Evolutionary conservation across 2,329 filamentous ascomycete genomes (phyloP).

Genomic region (Monilinia fructicola): DNA sequence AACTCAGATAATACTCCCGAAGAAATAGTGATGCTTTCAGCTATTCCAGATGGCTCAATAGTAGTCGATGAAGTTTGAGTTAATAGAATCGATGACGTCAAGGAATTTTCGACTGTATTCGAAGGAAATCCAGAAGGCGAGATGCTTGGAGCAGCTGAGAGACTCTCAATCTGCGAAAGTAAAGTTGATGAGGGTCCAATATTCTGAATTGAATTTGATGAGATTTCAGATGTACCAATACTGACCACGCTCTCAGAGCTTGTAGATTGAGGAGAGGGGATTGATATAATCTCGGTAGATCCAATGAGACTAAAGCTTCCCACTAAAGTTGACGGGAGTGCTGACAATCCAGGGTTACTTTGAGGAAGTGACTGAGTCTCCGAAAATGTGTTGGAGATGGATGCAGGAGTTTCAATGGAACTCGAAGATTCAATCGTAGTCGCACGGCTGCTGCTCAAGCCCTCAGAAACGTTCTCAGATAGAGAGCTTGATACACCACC

Average conservation of each 20-base stretch:
- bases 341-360: neutral
- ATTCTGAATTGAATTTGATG: neutral
- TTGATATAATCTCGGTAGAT: neutral
- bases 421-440: neutral
- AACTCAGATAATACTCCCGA: neutral
- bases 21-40: neutral
- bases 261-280: neutral
- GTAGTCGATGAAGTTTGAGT: neutral
- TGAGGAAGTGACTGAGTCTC: neutral
- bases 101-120: neutral
- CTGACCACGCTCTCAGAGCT: neutral
- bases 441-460: neutral
- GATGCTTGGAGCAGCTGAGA: neutral
- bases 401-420: neutral
- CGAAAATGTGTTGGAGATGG: no score
- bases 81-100: neutral
- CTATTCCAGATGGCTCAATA: neutral
- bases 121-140: neutral
- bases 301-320: constrained; percentile 3
- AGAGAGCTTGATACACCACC: neutral
- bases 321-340: neutral
- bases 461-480: neutral
- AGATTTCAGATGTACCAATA: neutral
- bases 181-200: neutral
- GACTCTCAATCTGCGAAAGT: neutral